Percentiles rank a stretch among this genome's conserved stretches.
These are phyloP conservation scores for Amylocarpus encephaloides DNA, from an alignment of 2,329 filamentous ascomycete species.

Conservation along the genomic window DNA sequence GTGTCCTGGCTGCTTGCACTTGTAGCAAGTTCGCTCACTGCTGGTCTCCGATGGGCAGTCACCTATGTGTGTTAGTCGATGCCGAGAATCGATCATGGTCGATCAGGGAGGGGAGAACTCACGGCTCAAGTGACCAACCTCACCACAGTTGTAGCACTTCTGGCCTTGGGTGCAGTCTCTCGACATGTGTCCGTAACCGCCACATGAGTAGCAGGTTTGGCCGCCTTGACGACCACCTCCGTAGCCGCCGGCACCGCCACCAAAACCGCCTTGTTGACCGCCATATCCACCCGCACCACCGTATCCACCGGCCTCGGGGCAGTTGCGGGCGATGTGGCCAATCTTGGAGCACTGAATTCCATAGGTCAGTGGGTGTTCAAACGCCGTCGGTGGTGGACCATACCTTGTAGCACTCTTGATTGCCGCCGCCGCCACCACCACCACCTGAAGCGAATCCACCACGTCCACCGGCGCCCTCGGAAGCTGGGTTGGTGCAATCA, in stretches of 20 bases:
- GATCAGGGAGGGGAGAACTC: background rate
- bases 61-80: constrained; percentile 38
- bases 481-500: constrained; percentile 43
- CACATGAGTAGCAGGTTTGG: constrained; percentile 97
- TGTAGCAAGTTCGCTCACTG: constrained; percentile 97
- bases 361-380: constrained; percentile 1
- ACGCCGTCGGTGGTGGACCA: background rate
- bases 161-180: constrained; percentile 95
- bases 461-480: constrained; percentile 28
- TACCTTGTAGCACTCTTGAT: constrained; percentile 80
- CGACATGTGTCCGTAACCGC: constrained; percentile 95
- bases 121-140: constrained; percentile 65
- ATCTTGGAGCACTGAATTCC: constrained; percentile 71
- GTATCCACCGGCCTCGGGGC: constrained; percentile 58
- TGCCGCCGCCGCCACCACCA: constrained; percentile 40
- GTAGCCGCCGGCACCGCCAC: constrained; percentile 37
- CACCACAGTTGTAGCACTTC: constrained; percentile 99
- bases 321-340: constrained; percentile 93
- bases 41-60: constrained; percentile 92
- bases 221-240: constrained; percentile 47
- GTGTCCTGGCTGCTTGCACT: constrained; percentile 62
- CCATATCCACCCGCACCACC: constrained; percentile 38
- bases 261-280: constrained; percentile 27
- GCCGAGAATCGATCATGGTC: background rate
- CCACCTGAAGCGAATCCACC: constrained; percentile 32